Conservation (phyloP, 345 rosid genomes). For the Salix udensis region DNA sequence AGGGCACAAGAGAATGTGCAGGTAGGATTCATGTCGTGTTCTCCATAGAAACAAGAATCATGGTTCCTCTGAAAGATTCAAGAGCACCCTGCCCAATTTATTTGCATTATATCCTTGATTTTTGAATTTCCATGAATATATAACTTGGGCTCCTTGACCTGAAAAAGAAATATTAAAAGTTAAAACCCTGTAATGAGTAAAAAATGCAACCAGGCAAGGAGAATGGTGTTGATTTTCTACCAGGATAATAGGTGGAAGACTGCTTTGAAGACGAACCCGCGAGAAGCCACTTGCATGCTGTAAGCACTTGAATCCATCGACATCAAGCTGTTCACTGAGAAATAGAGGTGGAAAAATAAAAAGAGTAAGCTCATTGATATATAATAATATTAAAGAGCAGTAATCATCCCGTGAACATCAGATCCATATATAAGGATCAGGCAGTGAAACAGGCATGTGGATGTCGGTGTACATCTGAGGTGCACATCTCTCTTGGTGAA, state of each 20-base stretch:
- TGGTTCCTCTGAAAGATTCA: constrained; percentile 11
- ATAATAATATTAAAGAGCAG: background rate
- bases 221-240: constrained; percentile 31
- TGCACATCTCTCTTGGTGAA: background rate
- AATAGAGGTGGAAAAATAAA: background rate
- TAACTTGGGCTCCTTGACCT: constrained; percentile 71
- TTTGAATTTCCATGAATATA: constrained; percentile 53
- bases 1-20: too few relatives aligned
- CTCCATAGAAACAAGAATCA: background rate
- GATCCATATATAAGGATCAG: background rate
- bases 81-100: constrained; percentile 68
- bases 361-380: background rate
- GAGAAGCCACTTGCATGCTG: constrained; percentile 60
- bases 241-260: constrained; percentile 59
- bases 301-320: constrained; percentile 74
- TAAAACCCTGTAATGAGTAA: background rate
- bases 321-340: constrained; percentile 60
- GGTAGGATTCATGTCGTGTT: background rate
- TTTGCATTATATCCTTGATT: constrained; percentile 29
- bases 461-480: background rate
- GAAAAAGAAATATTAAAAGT: constrained; percentile 16
- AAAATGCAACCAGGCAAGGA: background rate
- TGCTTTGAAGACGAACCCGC: constrained; percentile 43
- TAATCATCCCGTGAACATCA: background rate
- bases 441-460: background rate